These are phyloP conservation scores for Pouteria glomerata DNA, from an alignment of 148 eudicot genomes.

Conservation along the genomic window DNA sequence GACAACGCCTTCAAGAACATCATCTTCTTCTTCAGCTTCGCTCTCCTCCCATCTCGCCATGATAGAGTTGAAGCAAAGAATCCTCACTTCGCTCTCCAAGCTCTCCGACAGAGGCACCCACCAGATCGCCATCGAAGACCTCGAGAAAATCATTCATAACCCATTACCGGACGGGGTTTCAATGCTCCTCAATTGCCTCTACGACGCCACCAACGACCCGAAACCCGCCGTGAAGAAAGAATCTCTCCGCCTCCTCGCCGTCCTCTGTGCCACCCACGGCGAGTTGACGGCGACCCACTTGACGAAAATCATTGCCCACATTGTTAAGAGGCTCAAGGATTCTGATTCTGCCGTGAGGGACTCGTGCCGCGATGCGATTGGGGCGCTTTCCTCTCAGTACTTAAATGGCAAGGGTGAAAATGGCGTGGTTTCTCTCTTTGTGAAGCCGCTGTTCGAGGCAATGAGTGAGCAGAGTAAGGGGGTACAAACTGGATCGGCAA, in stretches of 20 bases:
- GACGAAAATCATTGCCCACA: constrained; percentile 65
- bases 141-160: constrained; percentile 54
- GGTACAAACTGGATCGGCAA: constrained; percentile 75
- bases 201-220: constrained; percentile 73
- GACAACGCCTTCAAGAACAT: constrained; percentile 18
- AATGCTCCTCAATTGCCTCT: constrained; percentile 72
- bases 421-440: constrained; percentile 68
- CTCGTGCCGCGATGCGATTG: constrained; percentile 74
- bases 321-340: constrained; percentile 69
- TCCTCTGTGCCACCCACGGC: constrained; percentile 40
- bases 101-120: constrained; percentile 95
- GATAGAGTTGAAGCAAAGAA: constrained; percentile 81
- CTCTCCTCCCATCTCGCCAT: constrained; percentile 78
- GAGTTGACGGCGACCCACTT: constrained; percentile 67
- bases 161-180: constrained; percentile 63
- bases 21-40: constrained; percentile 29
- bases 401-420: constrained; percentile 50
- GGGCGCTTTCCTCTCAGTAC: constrained; percentile 52
- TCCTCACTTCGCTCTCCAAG: constrained; percentile 70
- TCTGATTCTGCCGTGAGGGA: constrained; percentile 75
- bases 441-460: constrained; percentile 88
- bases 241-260: constrained; percentile 58
- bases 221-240: constrained; percentile 81
- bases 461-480: constrained; percentile 81
- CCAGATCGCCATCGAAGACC: constrained; percentile 87